Conservation (phyloP, 2,329 filamentous ascomycete genomes). For the Myotisia sp. region DNA sequence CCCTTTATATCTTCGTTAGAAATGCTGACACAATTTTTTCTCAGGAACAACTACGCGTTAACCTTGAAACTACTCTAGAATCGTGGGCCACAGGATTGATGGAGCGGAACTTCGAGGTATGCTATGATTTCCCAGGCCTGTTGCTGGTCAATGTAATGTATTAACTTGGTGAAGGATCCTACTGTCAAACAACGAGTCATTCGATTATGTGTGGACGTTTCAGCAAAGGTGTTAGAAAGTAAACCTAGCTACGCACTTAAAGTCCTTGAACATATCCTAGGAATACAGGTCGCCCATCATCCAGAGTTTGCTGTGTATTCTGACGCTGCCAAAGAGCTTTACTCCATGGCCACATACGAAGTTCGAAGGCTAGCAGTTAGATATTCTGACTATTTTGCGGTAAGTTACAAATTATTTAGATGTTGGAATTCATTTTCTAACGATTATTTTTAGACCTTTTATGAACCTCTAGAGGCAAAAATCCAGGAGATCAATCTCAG, state of each 20-base stretch:
- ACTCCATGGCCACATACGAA: slow-evolving; percentile 71
- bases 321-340: slow-evolving; percentile 79
- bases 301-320: slow-evolving; percentile 60
- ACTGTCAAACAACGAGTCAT: slow-evolving; percentile 68
- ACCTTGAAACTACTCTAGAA: slow-evolving; percentile 27
- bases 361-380: slow-evolving; percentile 76
- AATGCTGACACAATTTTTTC: background rate
- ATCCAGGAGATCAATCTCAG: slow-evolving; percentile 61
- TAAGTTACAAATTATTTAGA: slow-evolving; percentile 27
- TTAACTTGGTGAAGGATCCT: slow-evolving; percentile 45
- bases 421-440: slow-evolving; percentile 12
- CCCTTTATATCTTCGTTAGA: background rate
- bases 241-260: slow-evolving; percentile 72
- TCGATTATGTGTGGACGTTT: slow-evolving; percentile 71
- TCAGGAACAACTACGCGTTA: slow-evolving; percentile 25
- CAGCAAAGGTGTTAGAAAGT: slow-evolving; percentile 62
- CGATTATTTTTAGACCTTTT: slow-evolving; percentile 49
- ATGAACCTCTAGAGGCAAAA: slow-evolving; percentile 70
- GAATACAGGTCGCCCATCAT: slow-evolving; percentile 62
- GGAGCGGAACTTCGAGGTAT: slow-evolving; percentile 28
- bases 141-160: background rate
- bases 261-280: slow-evolving; percentile 79
- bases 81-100: slow-evolving; percentile 29
- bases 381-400: slow-evolving; percentile 78
- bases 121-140: slow-evolving; percentile 3